Percentiles rank a stretch among this genome's conserved stretches.
Conservation (phyloP, 2,329 filamentous ascomycete species). For the Penicillium sp. region DNA sequence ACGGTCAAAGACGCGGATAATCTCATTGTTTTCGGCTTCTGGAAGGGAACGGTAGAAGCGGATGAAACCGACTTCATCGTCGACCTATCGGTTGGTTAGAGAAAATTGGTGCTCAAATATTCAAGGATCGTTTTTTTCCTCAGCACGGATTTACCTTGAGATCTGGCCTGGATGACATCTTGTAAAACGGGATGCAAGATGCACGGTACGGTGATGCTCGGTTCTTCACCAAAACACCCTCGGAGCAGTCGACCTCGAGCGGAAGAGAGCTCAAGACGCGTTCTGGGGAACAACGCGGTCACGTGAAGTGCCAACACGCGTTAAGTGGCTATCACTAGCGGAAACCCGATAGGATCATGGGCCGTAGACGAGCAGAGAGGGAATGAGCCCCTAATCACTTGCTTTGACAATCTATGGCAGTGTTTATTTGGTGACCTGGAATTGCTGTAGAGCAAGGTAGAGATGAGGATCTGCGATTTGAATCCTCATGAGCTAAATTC, state of each 20-base stretch:
- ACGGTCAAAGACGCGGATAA: slow-evolving; percentile 85
- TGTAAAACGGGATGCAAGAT: slow-evolving; percentile 21
- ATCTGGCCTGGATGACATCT: slow-evolving; percentile 66
- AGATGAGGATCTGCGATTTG: too few species aligned
- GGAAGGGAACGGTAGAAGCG: slow-evolving; percentile 89
- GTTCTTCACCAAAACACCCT: too few species aligned
- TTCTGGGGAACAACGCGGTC: slow-evolving; percentile 19
- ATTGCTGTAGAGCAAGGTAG: too few species aligned
- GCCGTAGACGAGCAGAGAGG: too few species aligned
- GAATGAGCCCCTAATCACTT: too few species aligned
- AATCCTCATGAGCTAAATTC: too few species aligned
- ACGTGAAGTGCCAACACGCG: slow-evolving; percentile 35
- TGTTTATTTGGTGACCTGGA: too few species aligned
- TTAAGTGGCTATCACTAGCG: slow-evolving; percentile 9
- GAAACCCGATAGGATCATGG: not conserved
- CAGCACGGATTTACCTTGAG: slow-evolving; percentile 51
- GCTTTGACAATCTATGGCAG: too few species aligned
- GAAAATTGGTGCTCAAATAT: too few species aligned
- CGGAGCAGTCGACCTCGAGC: slow-evolving; percentile 3
- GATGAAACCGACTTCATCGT: slow-evolving; percentile 96
- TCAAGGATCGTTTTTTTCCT: too few species aligned
- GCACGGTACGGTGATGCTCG: too few species aligned
- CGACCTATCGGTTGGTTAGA: slow-evolving; percentile 55
- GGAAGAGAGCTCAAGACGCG: slow-evolving; percentile 18
- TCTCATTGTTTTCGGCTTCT: slow-evolving; percentile 54